Evolutionary conservation across 306 rosid genomes (phyloP).

Genomic region (Fragaria iinumae): DNA sequence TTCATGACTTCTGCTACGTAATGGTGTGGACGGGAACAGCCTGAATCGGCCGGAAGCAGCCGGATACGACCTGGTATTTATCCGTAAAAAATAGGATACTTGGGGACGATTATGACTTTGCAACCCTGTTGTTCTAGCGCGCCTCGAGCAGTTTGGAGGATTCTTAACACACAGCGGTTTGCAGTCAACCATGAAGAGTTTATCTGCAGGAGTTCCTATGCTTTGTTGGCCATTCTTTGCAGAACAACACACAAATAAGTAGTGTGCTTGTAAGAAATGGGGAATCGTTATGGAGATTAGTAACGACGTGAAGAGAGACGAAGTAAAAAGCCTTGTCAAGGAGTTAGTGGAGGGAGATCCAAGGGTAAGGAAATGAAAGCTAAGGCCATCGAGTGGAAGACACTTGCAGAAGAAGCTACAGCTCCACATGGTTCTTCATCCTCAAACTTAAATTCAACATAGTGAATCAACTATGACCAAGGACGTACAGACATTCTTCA

Average conservation of each 20-base stretch:
- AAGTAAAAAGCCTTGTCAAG: background rate
- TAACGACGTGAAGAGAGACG: background rate
- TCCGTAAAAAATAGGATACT: too few species aligned
- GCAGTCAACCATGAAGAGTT: background rate
- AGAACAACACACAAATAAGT: background rate
- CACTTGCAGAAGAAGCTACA: background rate
- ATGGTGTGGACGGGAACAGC: too few species aligned
- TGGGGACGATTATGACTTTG: too few species aligned
- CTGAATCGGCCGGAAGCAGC: too few species aligned
- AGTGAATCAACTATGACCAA: too few species aligned
- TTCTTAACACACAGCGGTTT: background rate
- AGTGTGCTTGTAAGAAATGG: background rate
- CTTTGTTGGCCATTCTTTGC: background rate
- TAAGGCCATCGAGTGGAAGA: constrained; percentile 9
- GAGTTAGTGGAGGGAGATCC: background rate
- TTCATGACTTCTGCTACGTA: too few species aligned
- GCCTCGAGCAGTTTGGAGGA: background rate
- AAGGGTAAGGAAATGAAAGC: background rate
- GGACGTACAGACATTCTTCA: too few species aligned
- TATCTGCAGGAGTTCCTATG: background rate
- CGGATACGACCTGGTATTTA: too few species aligned
- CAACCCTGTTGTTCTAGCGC: too few species aligned
- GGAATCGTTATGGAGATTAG: background rate
- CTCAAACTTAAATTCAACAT: background rate
- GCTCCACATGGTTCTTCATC: background rate